Conservation (phyloP, 192 early-diverging fungal species). For the Entophlyctis luteolus region DNA sequence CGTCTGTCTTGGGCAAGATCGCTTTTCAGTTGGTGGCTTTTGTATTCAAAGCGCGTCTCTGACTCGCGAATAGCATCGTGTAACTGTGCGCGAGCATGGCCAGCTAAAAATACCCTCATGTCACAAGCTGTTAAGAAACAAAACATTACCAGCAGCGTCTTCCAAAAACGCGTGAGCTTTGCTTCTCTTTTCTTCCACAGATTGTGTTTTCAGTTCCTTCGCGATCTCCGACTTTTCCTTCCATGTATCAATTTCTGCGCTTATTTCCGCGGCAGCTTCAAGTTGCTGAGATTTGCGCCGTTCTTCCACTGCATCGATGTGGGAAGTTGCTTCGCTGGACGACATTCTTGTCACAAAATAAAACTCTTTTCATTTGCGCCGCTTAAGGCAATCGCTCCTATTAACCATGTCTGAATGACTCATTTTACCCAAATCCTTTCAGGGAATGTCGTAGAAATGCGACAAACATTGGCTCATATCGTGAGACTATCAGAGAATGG, state of each 20-base stretch:
- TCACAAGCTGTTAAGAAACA: background rate
- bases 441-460: too few species aligned
- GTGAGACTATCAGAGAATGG: too few species aligned
- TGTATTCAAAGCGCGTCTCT: background rate
- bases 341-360: too few species aligned
- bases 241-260: background rate
- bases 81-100: background rate
- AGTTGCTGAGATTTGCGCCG: background rate
- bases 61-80: background rate
- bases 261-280: background rate
- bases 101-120: background rate
- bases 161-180: background rate
- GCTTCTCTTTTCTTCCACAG: background rate
- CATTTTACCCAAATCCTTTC: too few species aligned
- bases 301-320: background rate
- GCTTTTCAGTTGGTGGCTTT: background rate
- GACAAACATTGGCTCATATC: too few species aligned
- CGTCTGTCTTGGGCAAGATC: background rate
- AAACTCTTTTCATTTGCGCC: too few species aligned
- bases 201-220: background rate
- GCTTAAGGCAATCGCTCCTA: too few species aligned
- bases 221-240: background rate
- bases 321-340: too few species aligned
- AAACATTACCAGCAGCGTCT: background rate
- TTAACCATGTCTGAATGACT: too few species aligned